Evolutionary conservation across 2,329 filamentous ascomycete species (phyloP).

Genomic region (Diplocarpon mali): DNA sequence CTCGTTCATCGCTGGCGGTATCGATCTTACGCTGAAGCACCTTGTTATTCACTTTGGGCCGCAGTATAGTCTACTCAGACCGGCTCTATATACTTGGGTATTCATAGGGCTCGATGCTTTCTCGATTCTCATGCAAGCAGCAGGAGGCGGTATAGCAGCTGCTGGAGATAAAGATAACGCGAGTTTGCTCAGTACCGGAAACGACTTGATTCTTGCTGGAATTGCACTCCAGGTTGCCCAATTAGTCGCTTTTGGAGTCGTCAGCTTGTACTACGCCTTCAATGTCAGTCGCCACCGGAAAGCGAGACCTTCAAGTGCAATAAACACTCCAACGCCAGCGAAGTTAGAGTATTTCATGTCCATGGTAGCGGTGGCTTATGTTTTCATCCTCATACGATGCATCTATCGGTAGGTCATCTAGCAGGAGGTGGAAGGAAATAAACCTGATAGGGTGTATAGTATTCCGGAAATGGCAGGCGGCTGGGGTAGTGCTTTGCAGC

Average conservation of each 20-base stretch:
- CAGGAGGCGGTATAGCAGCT: slow-evolving; percentile 3
- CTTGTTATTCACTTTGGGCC: slow-evolving; percentile 4
- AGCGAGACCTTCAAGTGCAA: not conserved
- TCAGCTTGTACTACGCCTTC: not conserved
- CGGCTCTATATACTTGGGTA: slow-evolving; percentile 2
- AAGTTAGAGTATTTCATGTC: slow-evolving; percentile 2
- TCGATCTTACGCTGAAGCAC: slow-evolving; percentile 6
- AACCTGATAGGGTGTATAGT: not conserved
- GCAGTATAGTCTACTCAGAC: slow-evolving; percentile 4
- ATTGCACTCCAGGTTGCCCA: slow-evolving; percentile 5
- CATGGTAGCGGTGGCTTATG: slow-evolving; percentile 1
- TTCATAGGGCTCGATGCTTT: slow-evolving; percentile 4
- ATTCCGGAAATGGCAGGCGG: slow-evolving; percentile 4
- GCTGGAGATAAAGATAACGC: not conserved
- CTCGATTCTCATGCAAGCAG: not conserved
- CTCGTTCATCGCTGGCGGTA: slow-evolving; percentile 4
- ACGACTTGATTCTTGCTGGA: slow-evolving; percentile 3
- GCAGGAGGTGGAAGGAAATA: not conserved
- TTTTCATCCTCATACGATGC: slow-evolving; percentile 5
- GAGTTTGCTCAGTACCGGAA: not conserved
- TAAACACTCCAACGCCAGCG: not conserved
- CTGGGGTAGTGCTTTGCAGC: slow-evolving; percentile 1
- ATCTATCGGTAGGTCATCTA: slow-evolving; percentile 4
- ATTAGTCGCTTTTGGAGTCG: not conserved
- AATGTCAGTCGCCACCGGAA: not conserved